Percentiles rank a stretch among this genome's conserved stretches.
Conservation (phyloP, 2,329 filamentous ascomycete genomes). For the Alternaria conjuncta region DNA sequence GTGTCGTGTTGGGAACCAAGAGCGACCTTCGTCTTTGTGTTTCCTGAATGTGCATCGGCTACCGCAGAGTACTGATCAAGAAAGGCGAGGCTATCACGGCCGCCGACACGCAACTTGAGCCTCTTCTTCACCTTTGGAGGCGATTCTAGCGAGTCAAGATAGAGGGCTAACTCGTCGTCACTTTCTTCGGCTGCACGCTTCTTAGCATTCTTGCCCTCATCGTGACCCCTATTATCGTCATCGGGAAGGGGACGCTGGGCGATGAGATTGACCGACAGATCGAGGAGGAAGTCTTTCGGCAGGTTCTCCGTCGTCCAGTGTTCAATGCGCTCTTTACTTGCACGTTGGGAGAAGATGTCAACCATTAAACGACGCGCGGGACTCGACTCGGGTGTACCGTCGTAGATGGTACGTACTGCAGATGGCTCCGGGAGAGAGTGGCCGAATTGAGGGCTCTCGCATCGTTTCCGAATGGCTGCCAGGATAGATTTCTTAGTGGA, state of each 20-base stretch:
- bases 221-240: not conserved
- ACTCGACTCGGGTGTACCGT: not conserved
- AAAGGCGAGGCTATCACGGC: not conserved
- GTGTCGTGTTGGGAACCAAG: not conserved
- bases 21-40: not conserved
- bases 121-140: not conserved
- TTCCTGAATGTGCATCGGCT: not conserved
- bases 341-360: not conserved
- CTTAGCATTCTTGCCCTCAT: not conserved
- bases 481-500: not conserved
- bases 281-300: not conserved
- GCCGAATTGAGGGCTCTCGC: not conserved
- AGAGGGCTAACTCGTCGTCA: not conserved
- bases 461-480: not conserved
- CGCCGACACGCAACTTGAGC: not conserved
- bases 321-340: not conserved
- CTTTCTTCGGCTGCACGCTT: not conserved
- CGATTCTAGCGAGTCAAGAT: not conserved
- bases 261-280: not conserved
- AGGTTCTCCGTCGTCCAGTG: not conserved
- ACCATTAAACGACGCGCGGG: not conserved
- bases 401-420: not conserved
- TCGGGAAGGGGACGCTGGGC: not conserved
- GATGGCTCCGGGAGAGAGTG: not conserved
- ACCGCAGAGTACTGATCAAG: not conserved